Evolutionary conservation across 2,329 filamentous ascomycete genomes (phyloP).

Genomic region (Acephala macrosclerotiorum): DNA sequence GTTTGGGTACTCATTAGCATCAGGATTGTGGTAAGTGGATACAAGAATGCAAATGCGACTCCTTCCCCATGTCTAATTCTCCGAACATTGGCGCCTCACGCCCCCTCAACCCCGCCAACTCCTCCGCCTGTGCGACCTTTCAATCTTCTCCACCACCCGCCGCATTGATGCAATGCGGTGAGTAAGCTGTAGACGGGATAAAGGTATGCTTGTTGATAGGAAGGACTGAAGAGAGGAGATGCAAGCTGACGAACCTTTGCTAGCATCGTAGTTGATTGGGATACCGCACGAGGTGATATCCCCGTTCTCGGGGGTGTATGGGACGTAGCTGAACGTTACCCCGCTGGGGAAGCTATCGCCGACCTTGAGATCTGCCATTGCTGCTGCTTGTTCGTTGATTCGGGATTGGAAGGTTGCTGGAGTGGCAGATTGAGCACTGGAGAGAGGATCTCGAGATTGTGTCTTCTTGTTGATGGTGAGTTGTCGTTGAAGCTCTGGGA

Average conservation of each 20-base stretch:
- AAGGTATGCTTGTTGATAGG: neutral
- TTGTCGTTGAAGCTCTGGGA: slow-evolving; percentile 5
- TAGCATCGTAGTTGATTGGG: slow-evolving; percentile 80
- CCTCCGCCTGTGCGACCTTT: too few species aligned
- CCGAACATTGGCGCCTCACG: too few species aligned
- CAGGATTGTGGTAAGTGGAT: neutral
- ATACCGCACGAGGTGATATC: slow-evolving; percentile 79
- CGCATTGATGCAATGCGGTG: slow-evolving; percentile 9
- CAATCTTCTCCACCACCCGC: too few species aligned
- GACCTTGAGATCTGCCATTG: slow-evolving; percentile 54
- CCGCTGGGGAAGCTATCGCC: slow-evolving; percentile 85
- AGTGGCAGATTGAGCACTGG: slow-evolving; percentile 8
- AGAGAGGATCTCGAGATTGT: neutral
- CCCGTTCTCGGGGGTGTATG: slow-evolving; percentile 73
- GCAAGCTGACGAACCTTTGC: slow-evolving; percentile 61
- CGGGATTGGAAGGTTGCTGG: neutral
- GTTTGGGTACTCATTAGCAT: neutral
- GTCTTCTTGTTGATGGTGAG: neutral
- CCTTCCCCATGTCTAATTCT: too few species aligned
- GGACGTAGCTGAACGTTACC: slow-evolving; percentile 85
- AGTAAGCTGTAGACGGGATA: neutral
- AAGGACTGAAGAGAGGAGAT: neutral
- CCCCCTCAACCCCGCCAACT: too few species aligned
- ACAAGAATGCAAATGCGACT: neutral
- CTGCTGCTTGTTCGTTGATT: slow-evolving; percentile 7